Conservation (phyloP, 495 filamentous ascomycete genomes). For the Penicillium paradoxum region DNA sequence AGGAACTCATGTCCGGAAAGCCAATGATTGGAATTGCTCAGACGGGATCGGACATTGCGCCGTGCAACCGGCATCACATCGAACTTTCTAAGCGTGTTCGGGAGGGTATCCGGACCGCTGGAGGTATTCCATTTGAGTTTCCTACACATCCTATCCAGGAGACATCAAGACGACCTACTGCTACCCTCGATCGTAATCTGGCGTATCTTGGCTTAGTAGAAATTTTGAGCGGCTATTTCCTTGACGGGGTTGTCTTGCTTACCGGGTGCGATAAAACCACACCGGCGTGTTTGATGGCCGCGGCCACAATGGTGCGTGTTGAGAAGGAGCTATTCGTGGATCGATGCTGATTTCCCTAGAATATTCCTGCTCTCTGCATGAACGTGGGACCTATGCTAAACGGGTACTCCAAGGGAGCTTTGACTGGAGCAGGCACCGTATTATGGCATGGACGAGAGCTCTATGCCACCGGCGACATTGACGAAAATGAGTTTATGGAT, state of each 20-base stretch:
- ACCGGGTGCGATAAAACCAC: slow-evolving; percentile 58
- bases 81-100: slow-evolving; percentile 50
- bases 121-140: slow-evolving; percentile 53
- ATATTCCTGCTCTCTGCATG: slow-evolving; percentile 51
- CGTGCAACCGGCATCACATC: slow-evolving; percentile 51
- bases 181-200: slow-evolving; percentile 50
- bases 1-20: slow-evolving; percentile 50
- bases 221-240: slow-evolving; percentile 47
- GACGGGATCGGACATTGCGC: slow-evolving; percentile 50
- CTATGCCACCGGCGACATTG: slow-evolving; percentile 48
- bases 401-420: slow-evolving; percentile 40
- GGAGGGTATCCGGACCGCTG: slow-evolving; percentile 49
- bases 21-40: slow-evolving; percentile 56
- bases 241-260: slow-evolving; percentile 52
- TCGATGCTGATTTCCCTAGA: slow-evolving; percentile 20
- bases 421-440: slow-evolving; percentile 45
- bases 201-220: slow-evolving; percentile 50
- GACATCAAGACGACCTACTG: slow-evolving; percentile 45
- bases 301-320: slow-evolving; percentile 46
- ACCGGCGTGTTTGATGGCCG: slow-evolving; percentile 53
- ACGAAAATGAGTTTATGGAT: slow-evolving; percentile 44
- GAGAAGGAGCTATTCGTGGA: neutral
- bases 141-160: slow-evolving; percentile 55
- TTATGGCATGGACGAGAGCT: slow-evolving; percentile 51
- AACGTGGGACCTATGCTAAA: slow-evolving; percentile 55